These are phyloP conservation scores for Dioscorea zingiberensis DNA, from an alignment of 106 monocot species.

Conservation along the genomic window DNA sequence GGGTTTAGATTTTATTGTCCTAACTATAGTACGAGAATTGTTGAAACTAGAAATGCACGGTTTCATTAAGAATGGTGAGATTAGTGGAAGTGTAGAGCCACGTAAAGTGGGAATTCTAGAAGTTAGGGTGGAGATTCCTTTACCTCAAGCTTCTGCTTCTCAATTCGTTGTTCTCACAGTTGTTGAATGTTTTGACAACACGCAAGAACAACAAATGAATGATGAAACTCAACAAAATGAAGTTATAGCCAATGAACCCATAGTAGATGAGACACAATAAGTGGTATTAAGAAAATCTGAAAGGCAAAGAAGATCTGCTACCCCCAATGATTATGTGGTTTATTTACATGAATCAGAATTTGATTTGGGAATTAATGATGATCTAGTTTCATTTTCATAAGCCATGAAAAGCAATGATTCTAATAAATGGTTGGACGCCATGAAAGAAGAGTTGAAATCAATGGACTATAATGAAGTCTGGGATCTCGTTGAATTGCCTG, in stretches of 20 bases:
- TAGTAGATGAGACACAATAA: background rate
- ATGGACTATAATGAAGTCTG: too few species aligned
- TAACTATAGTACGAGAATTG: too few species aligned
- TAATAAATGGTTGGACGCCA: too few species aligned
- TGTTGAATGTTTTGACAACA: background rate
- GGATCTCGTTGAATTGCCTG: background rate
- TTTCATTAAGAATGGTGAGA: too few species aligned
- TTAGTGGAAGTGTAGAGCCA: too few species aligned
- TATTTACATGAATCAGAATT: background rate
- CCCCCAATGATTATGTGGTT: background rate
- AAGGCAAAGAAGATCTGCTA: too few species aligned
- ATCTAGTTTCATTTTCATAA: background rate
- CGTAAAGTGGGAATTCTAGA: too few species aligned
- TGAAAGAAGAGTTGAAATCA: too few species aligned
- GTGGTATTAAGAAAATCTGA: background rate
- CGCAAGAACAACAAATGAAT: background rate
- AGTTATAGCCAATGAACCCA: background rate
- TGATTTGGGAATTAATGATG: background rate
- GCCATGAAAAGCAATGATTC: too few species aligned
- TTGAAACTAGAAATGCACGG: too few species aligned
- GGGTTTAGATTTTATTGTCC: constrained; percentile 1
- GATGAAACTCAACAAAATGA: background rate
- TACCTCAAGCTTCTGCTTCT: too few species aligned
- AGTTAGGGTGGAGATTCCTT: too few species aligned
- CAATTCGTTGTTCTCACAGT: background rate